Evolutionary conservation across 306 rosid genomes (phyloP), one percentile per base, ranked within the genome.

Genomic region (Coriaria nepalensis): DNA sequence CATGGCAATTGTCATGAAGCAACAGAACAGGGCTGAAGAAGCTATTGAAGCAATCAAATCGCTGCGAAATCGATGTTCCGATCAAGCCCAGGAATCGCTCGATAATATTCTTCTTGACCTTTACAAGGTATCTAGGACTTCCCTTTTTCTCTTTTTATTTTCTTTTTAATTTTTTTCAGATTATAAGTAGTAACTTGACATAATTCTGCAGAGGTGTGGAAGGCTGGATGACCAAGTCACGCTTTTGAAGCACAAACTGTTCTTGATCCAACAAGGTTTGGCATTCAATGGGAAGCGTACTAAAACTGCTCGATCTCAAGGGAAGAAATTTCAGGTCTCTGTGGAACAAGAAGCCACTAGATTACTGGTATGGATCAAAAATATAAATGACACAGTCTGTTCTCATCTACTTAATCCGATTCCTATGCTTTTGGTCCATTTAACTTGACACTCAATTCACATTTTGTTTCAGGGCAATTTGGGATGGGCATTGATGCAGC

Each of bases 401-500:
- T 20, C 29, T 1, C 3, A 3, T 20, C 3, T 20, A 20, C 3
- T 20, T 20, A 20, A 20, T 20, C 29, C 3, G 29, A 20, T 20
- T 20, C 29, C 29, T 20, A 20, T 20, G 29, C 3, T 20, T 20
- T 20, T 1, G 29, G 29, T 20, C 29, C 29, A 20, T 20, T 20
- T 1, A 20, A 20, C 29, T 20, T 20, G 29, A 20, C 29, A 20
- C 29, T 20, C 29, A 20, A 20, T 20, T 3, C 29, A 20, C 29
- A 1, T 50, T 48, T 50, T 14, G 14, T 6, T 45, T 61, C 44
- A 92, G 98, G 98, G 98, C 32, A 92, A 92, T 52, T 61, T 92
- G 55, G 98, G 96, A 20, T 92, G 98, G 98, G 98, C 98, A 14
- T 50, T 92, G 72, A 85, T 92, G 98, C 98, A 92, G 54, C 94